phyloP scores from a whole-genome alignment of 129 eudicot genomes.

The Chrysanthemum makinoi region DNA sequence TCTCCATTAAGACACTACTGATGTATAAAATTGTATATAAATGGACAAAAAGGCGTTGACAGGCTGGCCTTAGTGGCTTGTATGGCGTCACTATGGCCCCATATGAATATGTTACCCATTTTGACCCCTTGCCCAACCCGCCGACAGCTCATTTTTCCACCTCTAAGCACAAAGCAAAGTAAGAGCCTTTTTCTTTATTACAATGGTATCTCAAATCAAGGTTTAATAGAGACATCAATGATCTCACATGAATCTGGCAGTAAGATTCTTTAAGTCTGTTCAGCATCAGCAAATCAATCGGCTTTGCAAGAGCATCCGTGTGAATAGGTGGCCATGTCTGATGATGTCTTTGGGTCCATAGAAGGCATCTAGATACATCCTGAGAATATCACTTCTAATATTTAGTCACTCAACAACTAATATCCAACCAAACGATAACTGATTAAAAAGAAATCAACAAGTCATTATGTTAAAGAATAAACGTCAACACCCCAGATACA shows the following conservation, averaged over 20 bases:
- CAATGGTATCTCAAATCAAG: constrained; percentile 3
- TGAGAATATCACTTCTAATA: constrained; percentile 28
- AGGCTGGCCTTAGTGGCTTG: neutral
- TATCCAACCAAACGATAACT: neutral
- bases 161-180: too few relatives aligned
- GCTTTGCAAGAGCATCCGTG: constrained; percentile 82
- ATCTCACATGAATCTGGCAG: constrained; percentile 69
- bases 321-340: constrained; percentile 98
- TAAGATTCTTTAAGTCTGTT: constrained; percentile 85
- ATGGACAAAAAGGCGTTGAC: neutral
- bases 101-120: too few relatives aligned
- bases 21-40: too few relatives aligned
- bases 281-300: constrained; percentile 84
- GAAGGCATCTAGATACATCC: constrained; percentile 97
- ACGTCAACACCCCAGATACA: constrained; percentile 3
- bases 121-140: neutral
- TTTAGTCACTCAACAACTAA: constrained; percentile 11
- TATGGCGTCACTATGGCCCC: neutral
- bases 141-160: too few relatives aligned
- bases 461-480: neutral
- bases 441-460: neutral
- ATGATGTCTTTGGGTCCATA: constrained; percentile 99
- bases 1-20: too few relatives aligned
- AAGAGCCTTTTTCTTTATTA: too few relatives aligned
- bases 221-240: neutral